Conservation (phyloP, 768 basidiomycete species). For the Crassisporium funariophilum region DNA sequence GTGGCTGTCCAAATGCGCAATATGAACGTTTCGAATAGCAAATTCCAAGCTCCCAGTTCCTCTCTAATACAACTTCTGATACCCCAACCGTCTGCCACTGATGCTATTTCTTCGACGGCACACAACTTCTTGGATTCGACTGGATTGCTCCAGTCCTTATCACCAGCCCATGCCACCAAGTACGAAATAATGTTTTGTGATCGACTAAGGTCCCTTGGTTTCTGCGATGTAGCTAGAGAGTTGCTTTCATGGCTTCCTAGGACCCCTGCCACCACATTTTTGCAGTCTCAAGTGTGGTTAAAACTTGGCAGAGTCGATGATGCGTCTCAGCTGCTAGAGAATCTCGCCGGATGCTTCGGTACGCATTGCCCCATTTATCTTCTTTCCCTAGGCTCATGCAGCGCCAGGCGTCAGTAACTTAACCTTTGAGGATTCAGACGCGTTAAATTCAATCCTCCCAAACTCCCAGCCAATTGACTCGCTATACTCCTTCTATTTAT, state of each 20-base stretch:
- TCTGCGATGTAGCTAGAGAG: slow-evolving; percentile 60
- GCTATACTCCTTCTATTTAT: slow-evolving; percentile 75
- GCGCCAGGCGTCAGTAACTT: slow-evolving; percentile 52
- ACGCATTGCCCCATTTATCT: slow-evolving; percentile 26
- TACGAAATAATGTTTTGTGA: slow-evolving; percentile 77
- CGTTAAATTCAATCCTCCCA: slow-evolving; percentile 64
- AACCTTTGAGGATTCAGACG: slow-evolving; percentile 60
- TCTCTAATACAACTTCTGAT: slow-evolving; percentile 69
- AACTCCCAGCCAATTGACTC: slow-evolving; percentile 56
- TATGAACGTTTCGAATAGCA: slow-evolving; percentile 67
- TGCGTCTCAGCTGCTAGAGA: slow-evolving; percentile 71
- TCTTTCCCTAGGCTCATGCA: slow-evolving; percentile 22
- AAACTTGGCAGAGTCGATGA: slow-evolving; percentile 71
- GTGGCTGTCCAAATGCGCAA: slow-evolving; percentile 68
- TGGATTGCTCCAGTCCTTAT: slow-evolving; percentile 67
- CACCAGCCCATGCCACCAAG: slow-evolving; percentile 66
- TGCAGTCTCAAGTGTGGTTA: slow-evolving; percentile 68
- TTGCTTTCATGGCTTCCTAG: slow-evolving; percentile 78
- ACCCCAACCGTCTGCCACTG: slow-evolving; percentile 48
- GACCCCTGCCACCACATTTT: slow-evolving; percentile 74
- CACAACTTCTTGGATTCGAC: slow-evolving; percentile 71
- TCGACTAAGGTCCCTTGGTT: slow-evolving; percentile 62
- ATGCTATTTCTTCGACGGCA: slow-evolving; percentile 57
- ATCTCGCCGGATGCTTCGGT: slow-evolving; percentile 78
- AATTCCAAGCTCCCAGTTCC: slow-evolving; percentile 50